Evolutionary conservation across 352 stramenopile species (phyloP).

Genomic region (Heterotrichella gracilis): DNA sequence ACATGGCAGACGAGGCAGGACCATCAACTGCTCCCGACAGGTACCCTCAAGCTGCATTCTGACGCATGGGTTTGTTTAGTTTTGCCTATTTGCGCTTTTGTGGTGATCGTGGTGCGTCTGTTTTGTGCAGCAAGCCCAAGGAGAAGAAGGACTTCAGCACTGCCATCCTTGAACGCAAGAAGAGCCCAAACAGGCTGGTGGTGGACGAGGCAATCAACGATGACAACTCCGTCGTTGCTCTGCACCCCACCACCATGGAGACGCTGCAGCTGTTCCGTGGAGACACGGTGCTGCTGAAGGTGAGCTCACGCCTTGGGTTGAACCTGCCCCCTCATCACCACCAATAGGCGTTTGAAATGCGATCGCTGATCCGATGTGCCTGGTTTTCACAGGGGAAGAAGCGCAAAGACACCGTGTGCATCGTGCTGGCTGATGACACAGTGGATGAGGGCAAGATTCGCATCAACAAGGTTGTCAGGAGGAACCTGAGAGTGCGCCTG

Average conservation of each 20-base stretch:
- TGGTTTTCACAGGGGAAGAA: too few relatives aligned
- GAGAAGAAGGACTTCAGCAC: too few relatives aligned
- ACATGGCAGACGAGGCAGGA: too few relatives aligned
- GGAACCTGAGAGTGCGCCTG: slow-evolving; percentile 83
- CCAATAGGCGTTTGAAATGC: too few relatives aligned
- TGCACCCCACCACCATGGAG: slow-evolving; percentile 51
- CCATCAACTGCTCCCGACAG: too few relatives aligned
- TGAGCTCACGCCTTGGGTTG: slow-evolving; percentile 11
- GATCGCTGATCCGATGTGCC: too few relatives aligned
- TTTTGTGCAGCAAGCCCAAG: slow-evolving; percentile 5
- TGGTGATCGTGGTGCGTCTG: too few relatives aligned
- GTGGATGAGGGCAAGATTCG: slow-evolving; percentile 76
- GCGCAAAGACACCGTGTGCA: slow-evolving; percentile 80
- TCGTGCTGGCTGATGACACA: slow-evolving; percentile 77
- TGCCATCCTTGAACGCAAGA: slow-evolving; percentile 26
- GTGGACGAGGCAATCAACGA: slow-evolving; percentile 83
- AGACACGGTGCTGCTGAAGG: slow-evolving; percentile 93
- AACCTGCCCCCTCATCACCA: not conserved
- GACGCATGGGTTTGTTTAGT: too few relatives aligned
- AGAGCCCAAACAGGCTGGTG: slow-evolving; percentile 89
- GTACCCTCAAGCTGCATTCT: too few relatives aligned
- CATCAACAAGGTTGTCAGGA: slow-evolving; percentile 98
- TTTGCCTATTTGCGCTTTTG: too few relatives aligned
- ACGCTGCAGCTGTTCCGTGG: slow-evolving; percentile 89
- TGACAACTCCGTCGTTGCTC: slow-evolving; percentile 74